These are phyloP conservation scores for Dictyostelium purpureum DNA, from an alignment of 78 protist genomes.

Conservation along the genomic window DNA sequence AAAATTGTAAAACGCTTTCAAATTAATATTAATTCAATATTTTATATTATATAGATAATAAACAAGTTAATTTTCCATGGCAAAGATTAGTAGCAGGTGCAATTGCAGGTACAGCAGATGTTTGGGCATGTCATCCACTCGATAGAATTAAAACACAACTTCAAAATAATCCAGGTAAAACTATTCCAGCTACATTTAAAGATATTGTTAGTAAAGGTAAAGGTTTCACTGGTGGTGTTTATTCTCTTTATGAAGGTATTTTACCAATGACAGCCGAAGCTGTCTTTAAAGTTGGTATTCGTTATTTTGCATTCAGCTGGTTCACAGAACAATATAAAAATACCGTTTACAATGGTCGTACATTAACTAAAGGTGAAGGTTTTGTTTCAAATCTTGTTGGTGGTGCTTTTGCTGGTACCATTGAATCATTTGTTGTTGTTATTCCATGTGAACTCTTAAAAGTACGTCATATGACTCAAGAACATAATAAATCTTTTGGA, in stretches of 20 bases:
- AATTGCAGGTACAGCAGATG: slow-evolving; percentile 78
- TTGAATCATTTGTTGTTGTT: slow-evolving; percentile 61
- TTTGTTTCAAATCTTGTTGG: slow-evolving; percentile 32
- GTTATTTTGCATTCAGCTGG: slow-evolving; percentile 71
- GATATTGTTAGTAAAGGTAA: slow-evolving; percentile 66
- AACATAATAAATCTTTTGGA: slow-evolving; percentile 37
- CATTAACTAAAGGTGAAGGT: slow-evolving; percentile 4
- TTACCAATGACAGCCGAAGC: slow-evolving; percentile 77
- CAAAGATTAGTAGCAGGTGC: slow-evolving; percentile 80
- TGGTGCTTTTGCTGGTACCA: slow-evolving; percentile 80
- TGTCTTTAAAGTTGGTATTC: slow-evolving; percentile 65
- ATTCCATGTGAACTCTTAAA: slow-evolving; percentile 75
- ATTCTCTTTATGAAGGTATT: slow-evolving; percentile 67
- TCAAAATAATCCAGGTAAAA: slow-evolving; percentile 73
- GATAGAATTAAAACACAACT: slow-evolving; percentile 71
- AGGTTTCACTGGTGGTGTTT: slow-evolving; percentile 53
- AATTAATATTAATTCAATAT: not conserved
- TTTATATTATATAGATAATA: not conserved
- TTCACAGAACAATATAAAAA: slow-evolving; percentile 48
- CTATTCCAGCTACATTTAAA: slow-evolving; percentile 23
- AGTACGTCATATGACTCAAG: slow-evolving; percentile 80
- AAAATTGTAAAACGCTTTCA: too few relatives aligned
- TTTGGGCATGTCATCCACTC: slow-evolving; percentile 80
- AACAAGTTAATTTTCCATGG: slow-evolving; percentile 61
- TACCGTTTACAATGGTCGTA: not conserved